Evolutionary conservation across 768 basidiomycete species (phyloP).

Genomic region (Leccinum incarnatum): DNA sequence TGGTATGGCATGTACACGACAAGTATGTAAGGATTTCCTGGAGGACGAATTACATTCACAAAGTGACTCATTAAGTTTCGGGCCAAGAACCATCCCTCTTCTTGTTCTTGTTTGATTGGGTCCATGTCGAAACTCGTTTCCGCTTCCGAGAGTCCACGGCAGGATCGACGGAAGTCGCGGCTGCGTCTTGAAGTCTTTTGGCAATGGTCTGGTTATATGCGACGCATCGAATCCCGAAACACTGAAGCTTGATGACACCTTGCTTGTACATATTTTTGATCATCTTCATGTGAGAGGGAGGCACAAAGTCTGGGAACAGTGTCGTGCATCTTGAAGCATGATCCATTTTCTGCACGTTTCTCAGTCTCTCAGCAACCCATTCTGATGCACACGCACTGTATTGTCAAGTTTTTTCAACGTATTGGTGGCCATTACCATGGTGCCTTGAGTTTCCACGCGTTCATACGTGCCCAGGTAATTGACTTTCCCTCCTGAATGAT

Average conservation of each 20-base stretch:
- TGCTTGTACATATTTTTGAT: constrained; percentile 27
- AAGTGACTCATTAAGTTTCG: neutral
- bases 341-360: constrained; percentile 16
- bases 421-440: constrained; percentile 14
- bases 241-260: constrained; percentile 28
- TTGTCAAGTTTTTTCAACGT: constrained; percentile 10
- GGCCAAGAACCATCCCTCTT: constrained; percentile 4
- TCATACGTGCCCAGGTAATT: constrained; percentile 30
- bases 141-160: constrained; percentile 7
- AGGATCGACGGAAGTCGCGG: neutral
- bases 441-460: constrained; percentile 10
- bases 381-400: constrained; percentile 5
- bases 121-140: constrained; percentile 7
- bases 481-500: neutral
- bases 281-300: constrained; percentile 25
- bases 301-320: constrained; percentile 20
- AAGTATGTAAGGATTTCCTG: constrained; percentile 10
- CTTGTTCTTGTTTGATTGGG: constrained; percentile 4
- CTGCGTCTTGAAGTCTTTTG: constrained; percentile 10
- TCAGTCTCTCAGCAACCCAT: constrained; percentile 1
- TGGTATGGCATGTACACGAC: neutral
- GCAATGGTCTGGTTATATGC: constrained; percentile 15
- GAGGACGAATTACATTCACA: neutral
- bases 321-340: constrained; percentile 16
- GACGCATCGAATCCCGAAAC: constrained; percentile 26